phyloP scores from a whole-genome alignment of 2,329 filamentous ascomycete species.

The Neodidymelliopsis sp. region DNA sequence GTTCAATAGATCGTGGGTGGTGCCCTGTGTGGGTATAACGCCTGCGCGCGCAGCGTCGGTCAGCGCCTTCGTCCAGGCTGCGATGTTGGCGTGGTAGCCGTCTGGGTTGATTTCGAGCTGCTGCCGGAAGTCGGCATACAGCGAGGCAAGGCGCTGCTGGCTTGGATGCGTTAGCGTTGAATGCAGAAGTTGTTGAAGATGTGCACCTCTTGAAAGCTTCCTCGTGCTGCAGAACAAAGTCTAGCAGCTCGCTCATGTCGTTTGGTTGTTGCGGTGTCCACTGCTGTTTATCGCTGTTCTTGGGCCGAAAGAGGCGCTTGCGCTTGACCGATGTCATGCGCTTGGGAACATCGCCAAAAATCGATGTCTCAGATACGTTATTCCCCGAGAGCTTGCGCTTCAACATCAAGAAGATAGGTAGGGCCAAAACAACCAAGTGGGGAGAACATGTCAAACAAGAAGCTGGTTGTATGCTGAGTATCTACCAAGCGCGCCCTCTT shows the following conservation, averaged over 20 bases:
- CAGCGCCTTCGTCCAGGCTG: constrained; percentile 79
- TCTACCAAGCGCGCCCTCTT: constrained; percentile 3
- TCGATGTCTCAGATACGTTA: constrained; percentile 27
- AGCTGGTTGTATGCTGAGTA: constrained; percentile 5
- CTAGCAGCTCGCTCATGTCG: constrained; percentile 71
- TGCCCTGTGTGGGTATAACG: constrained; percentile 55
- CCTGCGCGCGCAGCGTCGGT: constrained; percentile 73
- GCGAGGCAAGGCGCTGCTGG: constrained; percentile 79
- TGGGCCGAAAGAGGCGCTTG: constrained; percentile 34
- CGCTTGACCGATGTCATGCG: constrained; percentile 25
- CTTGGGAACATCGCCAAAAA: constrained; percentile 31
- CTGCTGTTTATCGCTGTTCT: constrained; percentile 23
- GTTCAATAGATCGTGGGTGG: constrained; percentile 57
- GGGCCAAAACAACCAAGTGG: constrained; percentile 8
- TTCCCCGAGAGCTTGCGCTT: constrained; percentile 34
- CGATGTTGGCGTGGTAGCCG: constrained; percentile 80
- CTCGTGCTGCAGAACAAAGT: constrained; percentile 63
- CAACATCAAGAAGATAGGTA: constrained; percentile 25
- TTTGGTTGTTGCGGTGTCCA: constrained; percentile 34
- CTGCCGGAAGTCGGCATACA: constrained; percentile 85
- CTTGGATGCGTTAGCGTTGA: constrained; percentile 30
- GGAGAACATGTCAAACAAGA: constrained; percentile 9
- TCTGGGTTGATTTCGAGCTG: constrained; percentile 82
- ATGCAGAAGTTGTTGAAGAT: too few relatives aligned
- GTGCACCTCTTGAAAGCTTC: constrained; percentile 56